Evolutionary conservation across 2,329 filamentous ascomycete genomes (phyloP), one percentile per base, ranked within the genome.

Genomic region (Fonsecaea erecta): DNA sequence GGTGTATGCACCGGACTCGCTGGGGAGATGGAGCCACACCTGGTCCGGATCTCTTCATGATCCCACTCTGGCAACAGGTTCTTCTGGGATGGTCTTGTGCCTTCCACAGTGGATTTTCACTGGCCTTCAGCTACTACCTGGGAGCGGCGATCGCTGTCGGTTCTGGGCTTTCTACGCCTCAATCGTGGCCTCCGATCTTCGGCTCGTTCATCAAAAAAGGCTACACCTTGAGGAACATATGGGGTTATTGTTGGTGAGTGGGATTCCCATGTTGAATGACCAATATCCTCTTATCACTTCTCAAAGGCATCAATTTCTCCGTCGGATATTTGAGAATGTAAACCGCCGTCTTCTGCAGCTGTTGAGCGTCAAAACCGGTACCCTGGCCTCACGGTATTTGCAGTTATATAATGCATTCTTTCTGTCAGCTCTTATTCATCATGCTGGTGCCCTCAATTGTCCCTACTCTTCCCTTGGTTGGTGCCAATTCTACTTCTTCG

Each of bases 331-430:
- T 32, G 66, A 68, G 54, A 60, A 57, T 16, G 32, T 34, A 14
- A 68, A 64, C 32, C 60, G 58, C 28, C 8, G n/a, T 30, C 52
- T 67, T 2, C 46, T 52, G 3, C 18, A 35, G 2, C n/a, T 63
- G 26, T 30, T 60, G 43, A 51, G 53, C 16, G 34, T 67, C 43
- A 59, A 51, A 18, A 67, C 54, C 37, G 67, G 61, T 3, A 54
- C 61, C 6, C 16, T 65, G 2, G 26, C 16, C 24, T 69, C 67
- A 3, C 64, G 67, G 21, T 67, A 67, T 62, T 18, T 69, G 14
- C 64, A 69, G 52, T 56, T 69, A 9, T 67, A 69, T 52, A 65
- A 65, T 40, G 65, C 62, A 16, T 65, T 69, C 54, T 59, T 67
- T 26, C 37, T 69, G 35, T 69, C 65, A 3, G 65, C 65, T 9